phyloP scores from a whole-genome alignment of 1,284 basidiomycete species.

The Quambalaria eucalypti region DNA sequence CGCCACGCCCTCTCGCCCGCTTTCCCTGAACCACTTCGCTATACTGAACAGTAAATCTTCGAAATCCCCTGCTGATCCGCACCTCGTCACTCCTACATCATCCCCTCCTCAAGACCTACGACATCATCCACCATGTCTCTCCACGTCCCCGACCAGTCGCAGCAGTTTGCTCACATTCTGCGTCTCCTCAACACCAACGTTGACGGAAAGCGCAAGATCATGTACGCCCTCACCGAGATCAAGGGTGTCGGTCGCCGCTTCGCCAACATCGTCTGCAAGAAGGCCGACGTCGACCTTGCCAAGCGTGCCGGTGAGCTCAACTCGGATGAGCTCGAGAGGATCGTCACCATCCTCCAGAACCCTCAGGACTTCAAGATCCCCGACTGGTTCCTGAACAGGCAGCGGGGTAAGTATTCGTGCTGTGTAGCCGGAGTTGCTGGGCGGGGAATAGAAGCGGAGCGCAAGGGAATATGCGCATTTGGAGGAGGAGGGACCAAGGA shows the following conservation, averaged over 20 bases:
- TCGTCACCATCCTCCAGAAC: constrained; percentile 99
- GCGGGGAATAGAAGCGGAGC: too few species aligned
- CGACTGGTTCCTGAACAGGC: constrained; percentile 97
- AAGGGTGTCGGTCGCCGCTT: constrained; percentile 99
- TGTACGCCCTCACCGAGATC: constrained; percentile 60
- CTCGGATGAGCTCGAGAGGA: constrained; percentile 93
- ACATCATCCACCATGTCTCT: not conserved
- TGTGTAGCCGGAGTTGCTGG: too few species aligned
- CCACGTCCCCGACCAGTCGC: constrained; percentile 42
- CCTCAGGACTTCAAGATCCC: constrained; percentile 99
- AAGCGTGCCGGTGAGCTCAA: constrained; percentile 95
- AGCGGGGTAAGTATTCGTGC: constrained; percentile 55
- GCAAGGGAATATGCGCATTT: too few species aligned
- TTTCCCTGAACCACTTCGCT: too few species aligned
- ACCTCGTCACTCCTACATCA: too few species aligned
- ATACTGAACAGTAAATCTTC: too few species aligned
- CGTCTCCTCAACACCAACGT: constrained; percentile 99
- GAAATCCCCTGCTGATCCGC: too few species aligned
- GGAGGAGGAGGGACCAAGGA: too few species aligned
- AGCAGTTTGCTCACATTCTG: constrained; percentile 47
- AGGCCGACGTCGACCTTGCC: constrained; percentile 96
- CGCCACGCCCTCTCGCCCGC: too few species aligned
- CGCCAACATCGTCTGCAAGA: constrained; percentile 99
- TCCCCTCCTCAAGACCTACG: too few species aligned
- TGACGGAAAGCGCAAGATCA: constrained; percentile 92